phyloP scores from a whole-genome alignment of 108 stramenopile genomes.

The Skeletonema tropicum region DNA sequence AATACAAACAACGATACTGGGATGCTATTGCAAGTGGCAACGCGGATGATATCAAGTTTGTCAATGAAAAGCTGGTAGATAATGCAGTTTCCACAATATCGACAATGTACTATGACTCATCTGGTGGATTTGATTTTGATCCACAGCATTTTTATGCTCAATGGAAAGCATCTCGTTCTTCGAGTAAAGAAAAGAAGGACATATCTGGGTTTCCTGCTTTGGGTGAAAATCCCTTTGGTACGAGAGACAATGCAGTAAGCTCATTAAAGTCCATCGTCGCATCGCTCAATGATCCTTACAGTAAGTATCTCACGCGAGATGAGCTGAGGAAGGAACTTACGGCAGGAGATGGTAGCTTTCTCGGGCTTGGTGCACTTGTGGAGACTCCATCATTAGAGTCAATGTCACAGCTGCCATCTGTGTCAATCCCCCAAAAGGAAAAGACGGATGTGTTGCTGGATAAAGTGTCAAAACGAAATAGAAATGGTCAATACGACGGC shows the following conservation, averaged over 20 bases:
- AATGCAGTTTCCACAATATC: constrained; percentile 78
- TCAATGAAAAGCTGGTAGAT: constrained; percentile 77
- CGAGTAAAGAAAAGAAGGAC: constrained; percentile 5
- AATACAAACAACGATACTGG: constrained; percentile 40
- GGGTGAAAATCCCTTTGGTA: constrained; percentile 42
- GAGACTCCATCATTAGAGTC: constrained; percentile 34
- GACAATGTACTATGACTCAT: constrained; percentile 83
- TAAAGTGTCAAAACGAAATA: constrained; percentile 18
- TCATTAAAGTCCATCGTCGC: constrained; percentile 68
- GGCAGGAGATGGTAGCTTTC: constrained; percentile 62
- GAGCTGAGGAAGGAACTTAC: constrained; percentile 64
- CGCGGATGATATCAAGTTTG: constrained; percentile 25
- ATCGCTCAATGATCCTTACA: constrained; percentile 74
- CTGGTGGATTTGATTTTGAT: constrained; percentile 71
- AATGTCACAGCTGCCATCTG: not conserved
- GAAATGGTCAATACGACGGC: constrained; percentile 12
- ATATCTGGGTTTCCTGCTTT: not conserved
- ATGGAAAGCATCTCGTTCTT: constrained; percentile 58
- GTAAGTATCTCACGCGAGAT: constrained; percentile 79
- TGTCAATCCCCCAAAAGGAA: constrained; percentile 1
- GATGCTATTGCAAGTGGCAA: constrained; percentile 27
- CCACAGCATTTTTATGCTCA: constrained; percentile 59
- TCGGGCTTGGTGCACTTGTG: constrained; percentile 74
- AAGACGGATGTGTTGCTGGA: constrained; percentile 5
- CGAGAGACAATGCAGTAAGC: constrained; percentile 62